Base-by-base conservation (phyloP, 176 grass and related monocot species). In the Microstegium vimineum region DNA sequence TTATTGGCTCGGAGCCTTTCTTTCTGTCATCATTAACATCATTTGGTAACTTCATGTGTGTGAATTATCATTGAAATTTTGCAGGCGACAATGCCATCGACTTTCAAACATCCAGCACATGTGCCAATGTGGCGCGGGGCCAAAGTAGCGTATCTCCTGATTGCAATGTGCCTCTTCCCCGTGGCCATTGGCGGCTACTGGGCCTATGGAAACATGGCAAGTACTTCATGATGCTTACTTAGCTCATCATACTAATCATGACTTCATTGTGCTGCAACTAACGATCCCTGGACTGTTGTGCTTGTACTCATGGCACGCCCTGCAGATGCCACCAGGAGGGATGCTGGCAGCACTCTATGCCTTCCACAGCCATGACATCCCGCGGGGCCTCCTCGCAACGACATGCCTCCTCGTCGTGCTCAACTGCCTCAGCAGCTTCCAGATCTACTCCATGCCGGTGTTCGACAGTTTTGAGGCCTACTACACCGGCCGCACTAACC, bases 381-480 rank as follows among this genome's bases (percentile, higher is more conserved):
- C 93, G 3, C 83, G 86, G 28, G 87, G 86, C 38, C 74, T 98
- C 66, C 84, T 98, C 0, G 96, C 96, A 0, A 82, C 76, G 8
- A 98, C 96, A 3, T 98, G 90, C 81, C 87, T 98, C 77, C 82
- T 98, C 1, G 93, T 98, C 8, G 93, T 98, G 78, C 94, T 98
- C 64, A 98, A 98, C 62, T 98, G 96, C 85, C 83, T 98, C 62
- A 98, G 96, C 81, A 95, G 92, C 75, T 98, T 98, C 90, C 96
- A 98, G 84, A 98, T 98, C 84, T 98, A 98, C 80, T 98, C 96
- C 14, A 98, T 98, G 96, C 96, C 96, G 0, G 96, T 98, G 16
- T 98, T 95, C 7, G 96, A 98, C 77, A 95, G 93, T 73, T 98
- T 98, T 0, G 96, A 98, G 71, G 95, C 95, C 18, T 90, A 82